These are phyloP conservation scores for Panaeolus papilionaceus DNA, from an alignment of 768 basidiomycete species.

Conservation along the genomic window DNA sequence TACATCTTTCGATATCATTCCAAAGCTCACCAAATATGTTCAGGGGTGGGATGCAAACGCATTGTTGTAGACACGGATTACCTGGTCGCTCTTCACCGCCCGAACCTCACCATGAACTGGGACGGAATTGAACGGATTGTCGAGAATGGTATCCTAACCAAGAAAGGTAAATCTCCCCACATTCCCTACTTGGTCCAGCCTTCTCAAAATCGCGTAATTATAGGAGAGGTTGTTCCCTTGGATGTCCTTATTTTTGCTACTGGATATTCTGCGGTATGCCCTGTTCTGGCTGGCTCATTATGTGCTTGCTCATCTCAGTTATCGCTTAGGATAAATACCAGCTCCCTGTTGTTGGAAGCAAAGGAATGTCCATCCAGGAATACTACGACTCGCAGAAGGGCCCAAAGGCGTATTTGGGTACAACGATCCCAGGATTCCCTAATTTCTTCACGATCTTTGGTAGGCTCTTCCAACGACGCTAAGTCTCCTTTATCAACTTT, in stretches of 20 bases:
- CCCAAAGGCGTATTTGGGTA: slow-evolving; percentile 51
- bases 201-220: not conserved
- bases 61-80: slow-evolving; percentile 56
- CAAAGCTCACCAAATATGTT: not conserved
- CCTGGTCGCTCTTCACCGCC: slow-evolving; percentile 47
- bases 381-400: slow-evolving; percentile 46
- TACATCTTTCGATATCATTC: not conserved
- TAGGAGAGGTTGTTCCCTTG: slow-evolving; percentile 41
- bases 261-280: slow-evolving; percentile 35
- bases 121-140: slow-evolving; percentile 44
- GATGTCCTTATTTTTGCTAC: slow-evolving; percentile 50
- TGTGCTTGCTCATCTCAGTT: not conserved
- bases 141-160: slow-evolving; percentile 50
- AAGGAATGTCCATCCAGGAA: slow-evolving; percentile 40
- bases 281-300: not conserved
- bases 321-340: slow-evolving; percentile 41
- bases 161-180: slow-evolving; percentile 35
- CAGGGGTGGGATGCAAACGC: slow-evolving; percentile 61
- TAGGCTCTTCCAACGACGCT: slow-evolving; percentile 22
- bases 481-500: not conserved
- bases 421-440: slow-evolving; percentile 50
- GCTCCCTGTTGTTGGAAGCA: slow-evolving; percentile 36
- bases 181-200: not conserved
- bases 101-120: slow-evolving; percentile 52
- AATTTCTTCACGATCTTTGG: slow-evolving; percentile 51